Evolutionary conservation across 225 moss, liverwort and hornwort species (phyloP), one percentile per base, ranked within the genome.

Genomic region (Rhytidiadelphus loreus): DNA sequence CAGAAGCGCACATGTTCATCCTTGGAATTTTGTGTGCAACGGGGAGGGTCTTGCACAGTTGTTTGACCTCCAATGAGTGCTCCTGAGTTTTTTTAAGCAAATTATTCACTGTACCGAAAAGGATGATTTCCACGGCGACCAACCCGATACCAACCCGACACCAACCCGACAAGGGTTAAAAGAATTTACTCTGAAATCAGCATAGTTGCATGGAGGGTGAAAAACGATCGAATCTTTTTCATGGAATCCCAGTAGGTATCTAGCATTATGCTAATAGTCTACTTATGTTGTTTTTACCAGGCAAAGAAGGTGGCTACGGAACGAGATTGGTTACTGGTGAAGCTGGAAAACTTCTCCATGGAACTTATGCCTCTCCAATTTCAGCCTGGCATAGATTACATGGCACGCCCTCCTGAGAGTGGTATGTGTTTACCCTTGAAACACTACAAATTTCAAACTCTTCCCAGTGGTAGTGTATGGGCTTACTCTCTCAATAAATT

Each of bases 351-450:
- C 60, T 94, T 92, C 81, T 90, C 92, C 71, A 60, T 89, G 83
- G 92, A 94, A 76, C 86, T 92, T 44, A 86, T 90, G 81, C 89
- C 92, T 87, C 94, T 94, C 81, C 94, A 94, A 86, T 94, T 94
- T 81, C 92, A 91, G 83, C 86, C 92, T 56, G 91, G 92, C 87
- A 91, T 94, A 80, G 94, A 94, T 77, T 94, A 94, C 77, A 83
- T 83, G 89, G 92, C 92, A 52, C 94, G 91, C 66, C 94, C 94
- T 50, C 94, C 94, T 78, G 94, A 94, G 87, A 94, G 94, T 86
- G 94, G 94, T 94, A 92, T 32, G 92, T 84, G 25, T 46, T 58
- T 55, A 56, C 58, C 37, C 70, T 77, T 70, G 61, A 85, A 77
- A 70, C 70, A 55, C 59, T 62, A 29, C 30, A 87, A 57, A 50